Evolutionary conservation across 805 yeast species (phyloP).

Genomic region (Cyberlindnera maritima): DNA sequence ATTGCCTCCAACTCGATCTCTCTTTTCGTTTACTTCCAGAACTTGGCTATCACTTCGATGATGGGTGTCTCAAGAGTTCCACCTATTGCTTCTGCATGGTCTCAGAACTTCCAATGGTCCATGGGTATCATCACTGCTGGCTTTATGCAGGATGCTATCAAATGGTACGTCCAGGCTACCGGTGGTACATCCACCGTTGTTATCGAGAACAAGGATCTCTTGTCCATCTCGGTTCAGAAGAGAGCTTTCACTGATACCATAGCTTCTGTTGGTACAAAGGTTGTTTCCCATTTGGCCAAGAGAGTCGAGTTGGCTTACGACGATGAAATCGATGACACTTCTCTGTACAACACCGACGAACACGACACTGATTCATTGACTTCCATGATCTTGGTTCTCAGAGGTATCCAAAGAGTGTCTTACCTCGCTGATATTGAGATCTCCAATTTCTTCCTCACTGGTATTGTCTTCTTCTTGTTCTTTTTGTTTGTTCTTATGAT

Average conservation of each 20-base stretch:
- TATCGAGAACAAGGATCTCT: slow-evolving; percentile 54
- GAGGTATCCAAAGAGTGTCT: slow-evolving; percentile 93
- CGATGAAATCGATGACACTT: slow-evolving; percentile 47
- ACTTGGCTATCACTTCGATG: slow-evolving; percentile 89
- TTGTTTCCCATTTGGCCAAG: slow-evolving; percentile 29
- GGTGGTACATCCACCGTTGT: slow-evolving; percentile 86
- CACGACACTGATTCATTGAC: slow-evolving; percentile 51
- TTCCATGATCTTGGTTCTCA: slow-evolving; percentile 70
- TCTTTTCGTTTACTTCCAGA: slow-evolving; percentile 89
- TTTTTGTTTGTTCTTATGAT: slow-evolving; percentile 61
- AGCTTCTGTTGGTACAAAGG: slow-evolving; percentile 11
- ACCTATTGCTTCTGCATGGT: slow-evolving; percentile 98
- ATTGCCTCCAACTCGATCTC: slow-evolving; percentile 96
- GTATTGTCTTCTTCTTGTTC: slow-evolving; percentile 78
- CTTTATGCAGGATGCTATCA: slow-evolving; percentile 79
- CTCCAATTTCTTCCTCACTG: slow-evolving; percentile 82
- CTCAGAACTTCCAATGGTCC: slow-evolving; percentile 95
- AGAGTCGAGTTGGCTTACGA: slow-evolving; percentile 38
- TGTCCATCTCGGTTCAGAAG: slow-evolving; percentile 87
- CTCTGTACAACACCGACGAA: slow-evolving; percentile 70
- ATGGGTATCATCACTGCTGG: slow-evolving; percentile 79
- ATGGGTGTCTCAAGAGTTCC: slow-evolving; percentile 92
- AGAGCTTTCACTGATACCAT: slow-evolving; percentile 26
- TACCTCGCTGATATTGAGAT: slow-evolving; percentile 82
- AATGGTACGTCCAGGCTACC: slow-evolving; percentile 95